Base-by-base conservation (phyloP, 202 grass and related monocot species). In the Schoenoplectus triqueter region DNA sequence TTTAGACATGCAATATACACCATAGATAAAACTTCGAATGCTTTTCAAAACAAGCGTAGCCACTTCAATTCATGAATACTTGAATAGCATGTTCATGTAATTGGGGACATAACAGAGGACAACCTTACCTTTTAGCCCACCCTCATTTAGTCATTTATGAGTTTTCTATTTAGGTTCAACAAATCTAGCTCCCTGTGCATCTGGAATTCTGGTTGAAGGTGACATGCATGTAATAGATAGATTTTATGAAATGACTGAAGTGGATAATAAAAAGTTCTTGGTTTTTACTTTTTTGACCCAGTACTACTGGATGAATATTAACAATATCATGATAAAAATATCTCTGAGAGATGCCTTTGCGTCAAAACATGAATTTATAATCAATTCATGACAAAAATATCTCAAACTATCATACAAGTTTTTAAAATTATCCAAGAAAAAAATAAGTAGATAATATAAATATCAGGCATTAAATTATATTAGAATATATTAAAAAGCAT, bases 91-190 rank as follows among this genome's bases (percentile, higher is more conserved):
- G 22, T 59, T 76, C 31, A 14, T 78, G 14, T 54, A 40, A 78
- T 78, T 59, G 14, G 21, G 4, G 55, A 61, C 47, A 51, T 73
- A 52, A 21, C 18, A 73, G 46, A 73, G 70, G 17, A 51, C 0
- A 21, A 51, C 2, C 42, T 14, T 22, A 15, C 21, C 21, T 59
- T 75, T 78, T 60, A 40, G 74, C 6, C 47, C 51, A 2, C 54
- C 51, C 31, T 40, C 51, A 57, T 77, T 77, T 77, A 56, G 13
- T 40, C 51, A 57, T 77, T 77, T 77, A 56, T 77, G 73, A 77
- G 73, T 77, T 56, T 57, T 56, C 9, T 76, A 54, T 76, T 76
- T 7, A 76, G 54, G 55, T 44, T 14, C 31, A 78, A 3, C 55
- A 78, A 78, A 19, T 57, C 4, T 57, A 13, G 14, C 39, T 57